Evolutionary conservation across 2,329 filamentous ascomycete genomes (phyloP), one percentile per base, ranked within the genome.

Genomic region (Arthrobotrys entomopaga): DNA sequence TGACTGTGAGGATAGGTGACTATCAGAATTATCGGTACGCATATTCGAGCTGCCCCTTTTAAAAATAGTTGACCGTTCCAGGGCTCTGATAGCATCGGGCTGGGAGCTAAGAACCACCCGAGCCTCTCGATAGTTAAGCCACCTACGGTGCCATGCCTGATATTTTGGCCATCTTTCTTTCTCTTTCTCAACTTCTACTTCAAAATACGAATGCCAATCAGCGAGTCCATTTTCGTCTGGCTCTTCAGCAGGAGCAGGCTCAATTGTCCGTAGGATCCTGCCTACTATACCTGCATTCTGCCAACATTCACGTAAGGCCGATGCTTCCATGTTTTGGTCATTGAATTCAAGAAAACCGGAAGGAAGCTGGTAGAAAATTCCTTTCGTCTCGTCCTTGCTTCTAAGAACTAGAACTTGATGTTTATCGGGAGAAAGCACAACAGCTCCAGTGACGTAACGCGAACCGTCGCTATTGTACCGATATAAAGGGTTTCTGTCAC

Each of bases 311-410:
- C 71, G 58, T 15, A 75, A 59, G 16, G 71, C 64, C 2, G 71
- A 69, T n/a, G 71, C 71, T 56, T 75, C 71, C 70, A 75, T 70
- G n/a, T 70, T 75, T 29, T 75, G 71, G 29, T 75, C 71, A 20
- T 75, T 75, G 26, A 59, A 56, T 16, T 75, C 65, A 8, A 69
- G 50, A n/a, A 75, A 70, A 4, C 71, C 65, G 0, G 71, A 67
- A 20, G 71, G 71, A 16, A 75, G 65, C 15, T 65, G 65, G n/a
- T 75, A 75, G 2, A 50, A 3, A 15, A 70, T 54, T 13, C 50
- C 61, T 24, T 61, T 70, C 13, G 65, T 48, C 49, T 75, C 71
- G 24, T 75, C 65, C 10, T 70, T 69, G 40, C 71, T 70, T 38
- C 65, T 54, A 16, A 75, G 43, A 29, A 75, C 71, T 34, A 75